A percentile compares a stretch with the other conserved stretches of the same genome.
phyloP scores from a whole-genome alignment of 2,329 filamentous ascomycete species.

The Hypoxylon sp. region DNA sequence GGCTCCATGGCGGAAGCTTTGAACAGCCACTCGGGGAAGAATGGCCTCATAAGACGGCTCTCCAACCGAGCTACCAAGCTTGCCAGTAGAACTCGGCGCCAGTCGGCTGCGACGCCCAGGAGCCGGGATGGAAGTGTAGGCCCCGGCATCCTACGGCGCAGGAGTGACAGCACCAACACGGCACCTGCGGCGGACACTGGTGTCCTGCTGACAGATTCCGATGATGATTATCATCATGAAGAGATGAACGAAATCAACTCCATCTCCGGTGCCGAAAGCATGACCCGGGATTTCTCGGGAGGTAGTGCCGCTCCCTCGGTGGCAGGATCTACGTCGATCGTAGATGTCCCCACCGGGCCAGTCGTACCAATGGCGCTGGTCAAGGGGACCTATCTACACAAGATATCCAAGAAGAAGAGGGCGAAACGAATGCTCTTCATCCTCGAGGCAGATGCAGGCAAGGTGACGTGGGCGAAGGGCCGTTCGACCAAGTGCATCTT shows the following conservation, averaged over 20 bases:
- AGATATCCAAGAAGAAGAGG: constrained; percentile 86
- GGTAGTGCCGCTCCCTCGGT: constrained; percentile 62
- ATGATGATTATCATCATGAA: constrained; percentile 67
- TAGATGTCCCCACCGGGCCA: constrained; percentile 68
- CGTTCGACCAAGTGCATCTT: constrained; percentile 87
- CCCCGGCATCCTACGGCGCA: constrained; percentile 85
- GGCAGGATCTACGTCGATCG: constrained; percentile 54
- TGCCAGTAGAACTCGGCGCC: constrained; percentile 73
- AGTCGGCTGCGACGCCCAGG: constrained; percentile 80
- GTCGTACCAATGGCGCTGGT: constrained; percentile 82
- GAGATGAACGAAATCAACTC: constrained; percentile 62
- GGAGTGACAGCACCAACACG: constrained; percentile 89
- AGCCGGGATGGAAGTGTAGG: constrained; percentile 90
- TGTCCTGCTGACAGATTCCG: constrained; percentile 63
- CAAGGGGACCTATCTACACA: constrained; percentile 80
- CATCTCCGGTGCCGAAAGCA: constrained; percentile 57
- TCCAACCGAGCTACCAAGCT: constrained; percentile 83
- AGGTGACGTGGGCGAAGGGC: constrained; percentile 86
- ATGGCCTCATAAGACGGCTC: constrained; percentile 80
- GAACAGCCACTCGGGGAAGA: constrained; percentile 54
- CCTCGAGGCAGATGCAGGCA: constrained; percentile 84
- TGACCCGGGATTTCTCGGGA: constrained; percentile 60
- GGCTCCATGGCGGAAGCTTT: constrained; percentile 61
- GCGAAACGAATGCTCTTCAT: constrained; percentile 76
- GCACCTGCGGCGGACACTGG: constrained; percentile 62